phyloP scores from a whole-genome alignment of 2,329 filamentous ascomycete species.

The Aspergillus hiratsukae region DNA sequence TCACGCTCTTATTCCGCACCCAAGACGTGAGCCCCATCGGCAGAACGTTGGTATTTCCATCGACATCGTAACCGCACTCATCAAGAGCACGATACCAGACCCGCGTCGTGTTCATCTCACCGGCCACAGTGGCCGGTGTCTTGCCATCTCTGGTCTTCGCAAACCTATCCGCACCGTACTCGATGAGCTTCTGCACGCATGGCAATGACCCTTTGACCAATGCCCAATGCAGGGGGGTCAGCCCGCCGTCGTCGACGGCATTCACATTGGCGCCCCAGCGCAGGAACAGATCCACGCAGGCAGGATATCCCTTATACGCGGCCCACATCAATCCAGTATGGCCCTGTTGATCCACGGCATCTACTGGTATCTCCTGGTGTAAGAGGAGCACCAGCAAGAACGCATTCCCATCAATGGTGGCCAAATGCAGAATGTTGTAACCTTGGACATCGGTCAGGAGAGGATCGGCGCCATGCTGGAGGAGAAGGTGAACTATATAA shows the following conservation, averaged over 20 bases:
- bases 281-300: slow-evolving; percentile 85
- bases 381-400: slow-evolving; percentile 83
- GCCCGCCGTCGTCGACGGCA: slow-evolving; percentile 82
- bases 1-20: slow-evolving; percentile 69
- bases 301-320: slow-evolving; percentile 92
- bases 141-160: slow-evolving; percentile 86
- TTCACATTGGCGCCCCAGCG: slow-evolving; percentile 95
- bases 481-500: slow-evolving; percentile 88
- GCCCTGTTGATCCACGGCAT: slow-evolving; percentile 81
- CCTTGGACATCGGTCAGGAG: slow-evolving; percentile 90
- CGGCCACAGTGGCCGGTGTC: slow-evolving; percentile 77
- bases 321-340: slow-evolving; percentile 99
- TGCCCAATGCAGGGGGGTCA: slow-evolving; percentile 94
- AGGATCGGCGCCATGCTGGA: slow-evolving; percentile 87
- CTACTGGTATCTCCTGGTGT: slow-evolving; percentile 92
- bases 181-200: slow-evolving; percentile 88
- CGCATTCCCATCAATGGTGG: slow-evolving; percentile 94
- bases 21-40: slow-evolving; percentile 71
- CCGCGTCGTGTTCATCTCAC: slow-evolving; percentile 79
- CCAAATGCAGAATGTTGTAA: slow-evolving; percentile 96
- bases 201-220: slow-evolving; percentile 86
- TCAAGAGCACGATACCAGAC: slow-evolving; percentile 79
- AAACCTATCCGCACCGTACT: slow-evolving; percentile 92
- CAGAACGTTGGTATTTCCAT: slow-evolving; percentile 65
- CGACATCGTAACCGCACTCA: slow-evolving; percentile 77